Evolutionary conservation across 345 rosid species (phyloP).

Genomic region (Hypericum perforatum): DNA sequence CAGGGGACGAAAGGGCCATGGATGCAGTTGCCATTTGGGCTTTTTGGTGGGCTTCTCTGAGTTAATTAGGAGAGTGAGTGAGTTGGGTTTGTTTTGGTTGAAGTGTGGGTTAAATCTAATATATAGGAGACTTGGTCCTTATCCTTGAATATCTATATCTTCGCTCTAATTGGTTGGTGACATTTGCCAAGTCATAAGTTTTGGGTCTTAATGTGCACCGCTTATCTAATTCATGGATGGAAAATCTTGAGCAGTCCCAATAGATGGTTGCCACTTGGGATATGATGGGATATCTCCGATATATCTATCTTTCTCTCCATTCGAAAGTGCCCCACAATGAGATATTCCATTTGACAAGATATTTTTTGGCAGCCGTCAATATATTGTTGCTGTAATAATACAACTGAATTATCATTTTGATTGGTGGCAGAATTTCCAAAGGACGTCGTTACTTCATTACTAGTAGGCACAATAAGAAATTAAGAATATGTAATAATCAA

Average conservation of each 20-base stretch:
- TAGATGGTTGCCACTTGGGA: constrained; percentile 12
- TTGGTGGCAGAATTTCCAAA: too few species aligned
- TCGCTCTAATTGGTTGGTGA: too few species aligned
- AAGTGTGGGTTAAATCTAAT: background rate
- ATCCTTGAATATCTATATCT: background rate
- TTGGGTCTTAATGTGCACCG: too few species aligned
- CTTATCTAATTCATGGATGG: background rate
- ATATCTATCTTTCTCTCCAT: background rate
- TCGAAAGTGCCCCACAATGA: too few species aligned
- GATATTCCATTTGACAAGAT: too few species aligned
- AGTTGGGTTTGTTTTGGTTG: background rate
- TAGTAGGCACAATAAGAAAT: too few species aligned
- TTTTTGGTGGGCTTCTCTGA: background rate
- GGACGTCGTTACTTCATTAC: too few species aligned
- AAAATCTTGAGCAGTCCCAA: constrained; percentile 14
- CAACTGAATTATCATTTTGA: too few species aligned
- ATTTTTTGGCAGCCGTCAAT: too few species aligned
- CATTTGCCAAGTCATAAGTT: too few species aligned
- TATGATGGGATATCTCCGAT: background rate
- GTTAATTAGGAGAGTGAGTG: background rate
- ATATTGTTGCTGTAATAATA: too few species aligned
- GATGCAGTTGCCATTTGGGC: constrained; percentile 1
- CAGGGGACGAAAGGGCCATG: constrained; percentile 6
- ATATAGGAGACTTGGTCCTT: background rate
- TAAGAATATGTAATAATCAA: too few species aligned